A percentile compares a stretch with the other conserved stretches of the same genome.
Conservation (phyloP, 1,284 basidiomycete genomes). For the Fomitopsis betulina region DNA sequence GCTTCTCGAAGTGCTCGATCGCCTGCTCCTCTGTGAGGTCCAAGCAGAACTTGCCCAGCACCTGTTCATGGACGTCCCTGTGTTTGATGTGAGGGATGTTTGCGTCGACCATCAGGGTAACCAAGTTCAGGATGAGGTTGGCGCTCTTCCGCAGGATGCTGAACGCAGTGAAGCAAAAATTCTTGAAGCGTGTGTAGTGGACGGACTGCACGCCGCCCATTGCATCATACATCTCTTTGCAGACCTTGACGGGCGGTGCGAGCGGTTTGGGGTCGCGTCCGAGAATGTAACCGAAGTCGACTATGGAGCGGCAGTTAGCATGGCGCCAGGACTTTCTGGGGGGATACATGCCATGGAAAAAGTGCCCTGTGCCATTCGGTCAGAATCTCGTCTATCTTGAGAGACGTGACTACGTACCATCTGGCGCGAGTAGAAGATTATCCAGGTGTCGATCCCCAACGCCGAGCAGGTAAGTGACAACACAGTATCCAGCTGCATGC, state of each 20-base stretch:
- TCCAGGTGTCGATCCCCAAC: slow-evolving; percentile 98
- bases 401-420: slow-evolving; percentile 52
- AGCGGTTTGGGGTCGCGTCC: slow-evolving; percentile 98
- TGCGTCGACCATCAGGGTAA: slow-evolving; percentile 96
- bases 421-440: slow-evolving; percentile 89
- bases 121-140: slow-evolving; percentile 96
- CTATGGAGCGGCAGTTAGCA: slow-evolving; percentile 36
- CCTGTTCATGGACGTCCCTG: slow-evolving; percentile 80
- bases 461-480: slow-evolving; percentile 94
- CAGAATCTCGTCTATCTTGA: background rate
- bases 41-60: slow-evolving; percentile 95
- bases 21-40: slow-evolving; percentile 95
- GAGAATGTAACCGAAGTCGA: slow-evolving; percentile 98
- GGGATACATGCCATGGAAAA: slow-evolving; percentile 69
- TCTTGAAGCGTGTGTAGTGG: slow-evolving; percentile 94
- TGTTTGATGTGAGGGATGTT: slow-evolving; percentile 98
- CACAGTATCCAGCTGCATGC: slow-evolving; percentile 89
- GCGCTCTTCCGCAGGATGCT: slow-evolving; percentile 93
- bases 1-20: slow-evolving; percentile 91
- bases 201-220: slow-evolving; percentile 95
- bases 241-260: slow-evolving; percentile 97
- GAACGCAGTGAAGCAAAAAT: slow-evolving; percentile 95
- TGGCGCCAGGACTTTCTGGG: background rate
- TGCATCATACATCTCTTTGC: slow-evolving; percentile 99
- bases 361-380: slow-evolving; percentile 48